Conservation (phyloP, 2,329 filamentous ascomycete species). For the Pleoardoris graminearum region DNA sequence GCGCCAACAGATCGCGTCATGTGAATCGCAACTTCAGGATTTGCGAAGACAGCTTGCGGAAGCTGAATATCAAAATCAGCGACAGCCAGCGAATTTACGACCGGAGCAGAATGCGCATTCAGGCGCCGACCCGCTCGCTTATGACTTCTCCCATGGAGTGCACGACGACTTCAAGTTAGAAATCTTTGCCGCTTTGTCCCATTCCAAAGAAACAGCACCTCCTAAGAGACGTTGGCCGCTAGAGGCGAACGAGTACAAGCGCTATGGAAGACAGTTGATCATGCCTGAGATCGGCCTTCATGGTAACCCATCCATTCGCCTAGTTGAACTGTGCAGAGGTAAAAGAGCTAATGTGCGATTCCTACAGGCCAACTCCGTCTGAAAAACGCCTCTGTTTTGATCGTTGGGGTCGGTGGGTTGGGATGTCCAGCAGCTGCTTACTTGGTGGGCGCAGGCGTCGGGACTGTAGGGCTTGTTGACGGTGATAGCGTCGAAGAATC, state of each 20-base stretch:
- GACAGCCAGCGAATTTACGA: constrained; percentile 23
- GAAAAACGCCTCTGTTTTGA: constrained; percentile 69
- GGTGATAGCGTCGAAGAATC: constrained; percentile 85
- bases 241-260: constrained; percentile 71
- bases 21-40: constrained; percentile 47
- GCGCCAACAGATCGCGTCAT: constrained; percentile 48
- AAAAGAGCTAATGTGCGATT: not conserved
- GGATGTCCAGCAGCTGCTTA: constrained; percentile 94
- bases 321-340: not conserved
- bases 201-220: constrained; percentile 16
- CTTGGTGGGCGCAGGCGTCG: constrained; percentile 84
- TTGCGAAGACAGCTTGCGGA: constrained; percentile 49
- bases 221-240: constrained; percentile 65
- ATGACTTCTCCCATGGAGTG: constrained; percentile 47
- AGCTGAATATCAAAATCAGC: constrained; percentile 43
- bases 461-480: constrained; percentile 81
- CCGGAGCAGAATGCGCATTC: constrained; percentile 23
- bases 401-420: constrained; percentile 86
- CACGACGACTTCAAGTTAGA: constrained; percentile 50
- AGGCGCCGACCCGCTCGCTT: constrained; percentile 31
- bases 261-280: constrained; percentile 91
- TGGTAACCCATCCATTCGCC: constrained; percentile 52
- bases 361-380: constrained; percentile 75
- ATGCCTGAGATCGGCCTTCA: constrained; percentile 77
- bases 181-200: constrained; percentile 43